Evolutionary conservation across 129 eudicot species (phyloP).

Genomic region (Heracleum sosnowskyi): DNA sequence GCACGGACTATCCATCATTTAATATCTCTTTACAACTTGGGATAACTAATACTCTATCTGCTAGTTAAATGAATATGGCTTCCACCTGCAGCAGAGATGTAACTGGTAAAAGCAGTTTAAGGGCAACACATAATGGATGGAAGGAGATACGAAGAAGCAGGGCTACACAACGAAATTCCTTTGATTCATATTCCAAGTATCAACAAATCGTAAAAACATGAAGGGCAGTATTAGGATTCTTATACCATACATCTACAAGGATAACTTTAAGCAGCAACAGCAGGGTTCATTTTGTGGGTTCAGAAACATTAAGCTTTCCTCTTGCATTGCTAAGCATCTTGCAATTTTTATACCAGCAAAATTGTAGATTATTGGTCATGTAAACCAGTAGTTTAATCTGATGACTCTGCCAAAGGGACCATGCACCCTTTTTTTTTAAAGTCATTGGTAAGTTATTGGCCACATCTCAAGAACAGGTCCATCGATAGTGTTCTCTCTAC

Average conservation of each 20-base stretch:
- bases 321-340: neutral
- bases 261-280: neutral
- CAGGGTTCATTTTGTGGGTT: neutral
- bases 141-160: neutral
- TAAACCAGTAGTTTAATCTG: neutral
- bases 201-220: neutral
- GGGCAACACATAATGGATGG: neutral
- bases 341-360: neutral
- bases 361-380: neutral
- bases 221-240: neutral
- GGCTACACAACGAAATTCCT: no score
- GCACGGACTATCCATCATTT: constrained; percentile 22
- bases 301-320: neutral
- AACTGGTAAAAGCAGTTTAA: neutral
- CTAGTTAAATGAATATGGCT: neutral
- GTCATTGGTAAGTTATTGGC: no score
- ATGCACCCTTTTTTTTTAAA: no score
- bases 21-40: neutral
- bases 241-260: neutral
- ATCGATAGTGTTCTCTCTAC: neutral
- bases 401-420: neutral
- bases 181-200: neutral
- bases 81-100: constrained; percentile 1
- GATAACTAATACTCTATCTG: neutral
- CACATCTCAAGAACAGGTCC: neutral